phyloP scores from a whole-genome alignment of 192 early-diverging fungal genomes.

The Coemansia sp. region DNA sequence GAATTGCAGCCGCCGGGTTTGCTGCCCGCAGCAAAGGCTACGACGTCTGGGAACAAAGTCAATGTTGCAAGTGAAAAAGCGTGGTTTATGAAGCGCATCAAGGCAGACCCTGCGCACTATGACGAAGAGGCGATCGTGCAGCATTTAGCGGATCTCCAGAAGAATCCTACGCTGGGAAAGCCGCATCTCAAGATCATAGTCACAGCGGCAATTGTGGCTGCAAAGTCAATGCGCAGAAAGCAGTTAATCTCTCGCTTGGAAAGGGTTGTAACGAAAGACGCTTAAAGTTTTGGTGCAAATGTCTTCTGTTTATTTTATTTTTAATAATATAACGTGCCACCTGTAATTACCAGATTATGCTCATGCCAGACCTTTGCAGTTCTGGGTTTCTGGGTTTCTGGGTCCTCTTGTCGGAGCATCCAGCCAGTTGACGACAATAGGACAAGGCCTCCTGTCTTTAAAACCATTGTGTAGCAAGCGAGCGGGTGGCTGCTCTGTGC shows the following conservation, averaged over 20 bases:
- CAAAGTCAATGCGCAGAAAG: slow-evolving; percentile 54
- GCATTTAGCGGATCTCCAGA: slow-evolving; percentile 39
- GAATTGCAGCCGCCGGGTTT: not conserved
- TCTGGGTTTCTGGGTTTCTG: not conserved
- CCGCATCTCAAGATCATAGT: slow-evolving; percentile 52
- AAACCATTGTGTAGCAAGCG: no score
- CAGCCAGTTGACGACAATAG: no score
- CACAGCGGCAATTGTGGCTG: slow-evolving; percentile 25
- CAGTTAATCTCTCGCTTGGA: slow-evolving; percentile 42
- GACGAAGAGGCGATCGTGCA: slow-evolving; percentile 42
- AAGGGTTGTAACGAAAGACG: slow-evolving; percentile 2
- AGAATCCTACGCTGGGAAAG: slow-evolving; percentile 20
- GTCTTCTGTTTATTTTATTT: not conserved
- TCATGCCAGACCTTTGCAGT: no score
- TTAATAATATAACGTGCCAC: not conserved
- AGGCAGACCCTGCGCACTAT: slow-evolving; percentile 53
- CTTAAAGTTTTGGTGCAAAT: not conserved
- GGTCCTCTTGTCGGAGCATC: not conserved
- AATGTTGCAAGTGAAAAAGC: slow-evolving; percentile 46
- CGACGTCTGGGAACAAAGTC: slow-evolving; percentile 13
- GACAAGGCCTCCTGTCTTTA: no score
- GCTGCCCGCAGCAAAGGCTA: not conserved
- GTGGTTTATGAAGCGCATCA: slow-evolving; percentile 52
- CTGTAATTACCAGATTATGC: no score
- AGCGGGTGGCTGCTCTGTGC: no score